Percentiles rank a stretch among this genome's conserved stretches.
phyloP scores from a whole-genome alignment of 192 early-diverging fungal species.

The Spinellus fusiger region DNA sequence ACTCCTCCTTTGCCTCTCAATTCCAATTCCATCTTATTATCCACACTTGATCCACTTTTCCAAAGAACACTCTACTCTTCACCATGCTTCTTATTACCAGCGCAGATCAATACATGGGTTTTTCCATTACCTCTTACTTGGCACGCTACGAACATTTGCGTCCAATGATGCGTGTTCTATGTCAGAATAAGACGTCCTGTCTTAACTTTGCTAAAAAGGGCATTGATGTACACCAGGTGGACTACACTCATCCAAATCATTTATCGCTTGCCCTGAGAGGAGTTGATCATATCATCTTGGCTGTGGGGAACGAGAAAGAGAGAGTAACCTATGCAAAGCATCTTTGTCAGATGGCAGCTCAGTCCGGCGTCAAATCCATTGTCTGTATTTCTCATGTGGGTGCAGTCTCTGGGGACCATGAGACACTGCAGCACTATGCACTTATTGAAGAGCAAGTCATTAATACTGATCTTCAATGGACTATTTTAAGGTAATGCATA shows the following conservation, averaged over 20 bases:
- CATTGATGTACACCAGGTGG: slow-evolving; percentile 14
- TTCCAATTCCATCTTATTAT: no score
- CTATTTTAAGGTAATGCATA: slow-evolving; percentile 30
- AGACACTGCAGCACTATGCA: slow-evolving; percentile 16
- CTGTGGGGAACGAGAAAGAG: slow-evolving; percentile 20
- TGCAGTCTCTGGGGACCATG: slow-evolving; percentile 8
- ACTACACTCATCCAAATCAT: slow-evolving; percentile 20
- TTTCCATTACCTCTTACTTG: slow-evolving; percentile 21
- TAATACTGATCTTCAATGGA: slow-evolving; percentile 15
- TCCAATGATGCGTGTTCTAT: slow-evolving; percentile 10
- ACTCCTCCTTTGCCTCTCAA: no score
- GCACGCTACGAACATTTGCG: slow-evolving; percentile 8
- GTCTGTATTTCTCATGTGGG: slow-evolving; percentile 28
- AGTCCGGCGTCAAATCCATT: slow-evolving; percentile 21
- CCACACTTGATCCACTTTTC: background rate
- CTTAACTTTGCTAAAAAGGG: slow-evolving; percentile 13
- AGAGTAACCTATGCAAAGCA: slow-evolving; percentile 15
- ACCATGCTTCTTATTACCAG: slow-evolving; percentile 26
- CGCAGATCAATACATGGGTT: slow-evolving; percentile 25
- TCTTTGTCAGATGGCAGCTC: slow-evolving; percentile 12
- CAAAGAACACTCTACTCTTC: background rate
- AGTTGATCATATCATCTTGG: slow-evolving; percentile 20
- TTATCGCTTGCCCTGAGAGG: slow-evolving; percentile 17
- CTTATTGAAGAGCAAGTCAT: slow-evolving; percentile 24
- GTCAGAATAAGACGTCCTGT: slow-evolving; percentile 16